Evolutionary conservation across 768 basidiomycete species (phyloP), one percentile per base, ranked within the genome.

Genomic region (Mycena galopus): DNA sequence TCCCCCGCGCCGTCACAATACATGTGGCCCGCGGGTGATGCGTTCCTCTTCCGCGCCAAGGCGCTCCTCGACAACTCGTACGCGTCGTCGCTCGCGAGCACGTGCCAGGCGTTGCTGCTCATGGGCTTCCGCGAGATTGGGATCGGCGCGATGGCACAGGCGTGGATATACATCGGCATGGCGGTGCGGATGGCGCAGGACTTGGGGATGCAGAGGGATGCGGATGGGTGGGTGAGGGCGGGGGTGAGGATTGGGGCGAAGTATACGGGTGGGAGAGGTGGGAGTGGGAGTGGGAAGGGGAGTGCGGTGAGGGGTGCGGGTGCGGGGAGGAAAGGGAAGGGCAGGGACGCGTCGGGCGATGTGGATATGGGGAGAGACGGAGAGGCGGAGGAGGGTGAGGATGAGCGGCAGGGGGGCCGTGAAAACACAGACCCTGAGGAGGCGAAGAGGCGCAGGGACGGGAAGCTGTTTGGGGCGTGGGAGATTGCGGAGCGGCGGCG

Each of bases 111-210:
- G 7, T 82, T 96, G 23, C 85, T 97, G 12, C 86, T 97, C 12
- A 87, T 96, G 83, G 93, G 92, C 9, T 96, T 93, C 78, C 87
- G 95, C 10, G 95, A 97, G 81, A 88, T 95, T 50, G 96, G 96
- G 3, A 93, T 96, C 69, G 96, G 94, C 55, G 90, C 94, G 21
- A 97, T 96, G 95, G 92, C 93, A 10, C 90, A 93, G 80, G 92
- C 94, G 35, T 97, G 95, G 96, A 88, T 91, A 12, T 95, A 93
- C 78, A 88, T 91, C 23, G 95, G 95, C 14, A 94, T 95, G 92
- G 95, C 93, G 0, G 91, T 96, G 42, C 88, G 96, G n/a, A 96
- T 96, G 94, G 94, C 94, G 19, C 94, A 95, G 81, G 94, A 96
- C 80, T 80, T 96, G 65, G 94, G 94, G 10, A 89, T 96, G 88